phyloP scores from a whole-genome alignment of 2,329 filamentous ascomycete genomes.

The Aspergillus fructus region DNA sequence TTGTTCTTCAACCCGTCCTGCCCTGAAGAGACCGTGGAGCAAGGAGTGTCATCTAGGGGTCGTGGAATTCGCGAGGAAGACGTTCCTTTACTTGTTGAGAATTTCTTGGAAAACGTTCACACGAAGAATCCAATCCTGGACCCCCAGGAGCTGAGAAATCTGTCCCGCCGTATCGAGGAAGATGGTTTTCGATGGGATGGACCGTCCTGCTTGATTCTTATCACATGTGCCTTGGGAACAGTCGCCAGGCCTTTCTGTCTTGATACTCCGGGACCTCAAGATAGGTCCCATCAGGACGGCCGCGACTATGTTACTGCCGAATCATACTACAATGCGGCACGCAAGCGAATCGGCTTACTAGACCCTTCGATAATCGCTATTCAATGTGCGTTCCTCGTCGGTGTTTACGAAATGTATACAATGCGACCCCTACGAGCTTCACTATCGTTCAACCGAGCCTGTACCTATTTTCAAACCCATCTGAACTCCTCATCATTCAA shows the following conservation, averaged over 20 bases:
- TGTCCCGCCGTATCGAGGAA: not conserved
- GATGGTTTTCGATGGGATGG: not conserved
- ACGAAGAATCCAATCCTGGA: too few species aligned
- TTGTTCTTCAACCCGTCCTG: too few species aligned
- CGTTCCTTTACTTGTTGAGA: not conserved
- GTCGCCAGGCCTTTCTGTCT: not conserved
- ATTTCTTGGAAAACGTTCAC: not conserved
- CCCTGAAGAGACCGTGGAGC: not conserved
- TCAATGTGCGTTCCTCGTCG: not conserved
- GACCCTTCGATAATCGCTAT: not conserved
- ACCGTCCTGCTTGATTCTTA: not conserved
- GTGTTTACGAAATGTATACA: not conserved
- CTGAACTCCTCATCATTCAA: not conserved
- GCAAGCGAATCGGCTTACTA: not conserved
- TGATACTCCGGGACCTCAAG: too few species aligned
- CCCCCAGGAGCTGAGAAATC: too few species aligned
- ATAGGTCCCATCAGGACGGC: not conserved
- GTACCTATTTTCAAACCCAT: not conserved
- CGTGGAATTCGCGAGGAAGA: constrained; percentile 1
- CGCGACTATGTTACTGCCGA: not conserved
- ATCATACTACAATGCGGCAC: not conserved
- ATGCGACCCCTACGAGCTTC: not conserved
- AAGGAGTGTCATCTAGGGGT: not conserved
- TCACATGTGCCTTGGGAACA: not conserved
- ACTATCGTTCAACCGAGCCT: not conserved